Evolutionary conservation across 75 land plant species (phyloP), one percentile per base, ranked within the genome.

Genomic region (Pinus albicaulis): DNA sequence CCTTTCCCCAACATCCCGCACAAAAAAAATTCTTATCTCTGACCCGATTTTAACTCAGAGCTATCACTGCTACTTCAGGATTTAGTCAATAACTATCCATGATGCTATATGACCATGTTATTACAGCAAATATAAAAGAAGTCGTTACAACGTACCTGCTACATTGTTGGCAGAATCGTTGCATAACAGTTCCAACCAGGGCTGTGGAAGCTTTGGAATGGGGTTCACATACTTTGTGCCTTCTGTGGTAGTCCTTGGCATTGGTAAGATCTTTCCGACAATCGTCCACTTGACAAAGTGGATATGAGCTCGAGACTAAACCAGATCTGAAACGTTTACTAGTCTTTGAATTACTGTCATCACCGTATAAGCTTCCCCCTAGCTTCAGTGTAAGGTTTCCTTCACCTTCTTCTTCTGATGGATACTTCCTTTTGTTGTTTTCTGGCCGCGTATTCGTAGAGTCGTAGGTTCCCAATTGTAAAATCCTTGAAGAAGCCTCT

Each of bases 101-200:
- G 8, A 15, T 14, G 28, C 62, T 57, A n/a, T 14, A 3, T 41
- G 12, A 14, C 31, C 20, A 73, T 73, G 22, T 6, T 24, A 5
- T 23, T 14, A 11, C 60, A 17, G 74, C 24, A 71, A 23, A 28
- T 16, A 71, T 24, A 24, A 73, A 13, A 16, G 38, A 25, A 41
- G 6, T 19, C 23, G 23, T 31, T 55, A 57, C 23, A 57, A 78
- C 64, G 22, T 48, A 85, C 87, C 87, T 82, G 82, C 88, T 86
- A 36, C 88, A 86, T 68, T 86, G 88, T 75, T 86, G 88, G 63
- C 88, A 86, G 79, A 86, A 86, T 26, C 88, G 88, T 61, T 86
- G 88, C 88, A 84, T 76, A 52, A 76, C 26, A 26, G 75, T 72
- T 20, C 84, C 57, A 31, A 86, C 88, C 1, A 72, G 44, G 52